Evolutionary conservation across 495 filamentous ascomycete species (phyloP).

Genomic region (Lentithecium fluviatile): DNA sequence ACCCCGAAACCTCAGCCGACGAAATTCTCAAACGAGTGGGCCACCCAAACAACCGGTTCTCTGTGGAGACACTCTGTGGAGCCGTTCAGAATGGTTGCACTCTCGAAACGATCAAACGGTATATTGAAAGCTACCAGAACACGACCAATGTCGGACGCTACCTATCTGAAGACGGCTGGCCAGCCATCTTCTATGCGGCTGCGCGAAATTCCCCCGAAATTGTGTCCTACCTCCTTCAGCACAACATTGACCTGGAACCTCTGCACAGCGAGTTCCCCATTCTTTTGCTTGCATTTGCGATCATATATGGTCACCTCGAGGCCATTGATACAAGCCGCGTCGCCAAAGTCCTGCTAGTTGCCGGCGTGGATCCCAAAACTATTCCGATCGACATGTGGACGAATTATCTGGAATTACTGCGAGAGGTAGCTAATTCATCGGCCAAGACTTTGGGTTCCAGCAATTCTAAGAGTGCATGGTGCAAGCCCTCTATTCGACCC

Average conservation of each 20-base stretch:
- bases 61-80: not conserved
- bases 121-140: not conserved
- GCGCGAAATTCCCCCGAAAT: constrained; percentile 3
- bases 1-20: too few species aligned
- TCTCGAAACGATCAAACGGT: not conserved
- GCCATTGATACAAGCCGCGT: constrained; percentile 7
- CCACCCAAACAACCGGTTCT: too few species aligned
- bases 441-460: too few species aligned
- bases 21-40: too few species aligned
- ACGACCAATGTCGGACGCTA: too few species aligned
- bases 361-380: not conserved
- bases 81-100: not conserved
- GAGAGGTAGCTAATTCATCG: too few species aligned
- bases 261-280: constrained; percentile 1
- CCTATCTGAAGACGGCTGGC: too few species aligned
- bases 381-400: constrained; percentile 12
- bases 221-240: not conserved
- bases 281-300: constrained; percentile 12
- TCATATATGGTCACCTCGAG: constrained; percentile 1
- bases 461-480: too few species aligned
- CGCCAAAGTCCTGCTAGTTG: constrained; percentile 14
- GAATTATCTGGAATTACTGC: too few species aligned
- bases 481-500: not conserved
- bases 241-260: constrained; percentile 8
- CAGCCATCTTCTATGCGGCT: constrained; percentile 12